These are phyloP conservation scores for Actinomucor elegans DNA, from an alignment of 371 early-diverging fungal species.

Conservation along the genomic window DNA sequence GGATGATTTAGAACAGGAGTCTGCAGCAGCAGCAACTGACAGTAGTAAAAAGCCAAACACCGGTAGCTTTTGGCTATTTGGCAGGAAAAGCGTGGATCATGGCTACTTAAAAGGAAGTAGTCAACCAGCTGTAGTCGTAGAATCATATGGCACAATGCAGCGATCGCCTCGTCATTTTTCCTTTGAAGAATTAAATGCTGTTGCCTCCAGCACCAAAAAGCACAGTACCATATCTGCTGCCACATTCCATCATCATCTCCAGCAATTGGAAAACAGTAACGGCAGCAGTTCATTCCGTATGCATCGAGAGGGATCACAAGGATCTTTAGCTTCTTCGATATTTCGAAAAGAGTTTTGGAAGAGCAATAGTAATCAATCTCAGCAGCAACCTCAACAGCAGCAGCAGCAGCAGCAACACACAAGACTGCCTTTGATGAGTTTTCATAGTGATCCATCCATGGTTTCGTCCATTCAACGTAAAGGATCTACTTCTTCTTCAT, in stretches of 20 bases:
- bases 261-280: not conserved
- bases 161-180: conserved; percentile 41
- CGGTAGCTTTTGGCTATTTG: conserved; percentile 44
- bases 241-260: too few relatives aligned
- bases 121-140: not conserved
- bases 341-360: conserved; percentile 46
- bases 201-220: not conserved
- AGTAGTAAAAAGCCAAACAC: conserved; percentile 7
- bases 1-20: conserved; percentile 20
- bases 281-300: not conserved
- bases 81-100: conserved; percentile 42
- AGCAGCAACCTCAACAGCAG: not conserved
- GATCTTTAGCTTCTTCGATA: conserved; percentile 20
- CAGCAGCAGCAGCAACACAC: not conserved
- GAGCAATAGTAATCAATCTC: not conserved
- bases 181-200: conserved; percentile 32
- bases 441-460: conserved; percentile 9
- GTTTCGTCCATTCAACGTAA: not conserved
- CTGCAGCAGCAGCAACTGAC: too few relatives aligned
- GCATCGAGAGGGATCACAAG: conserved; percentile 27
- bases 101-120: conserved; percentile 1
- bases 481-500: not conserved
- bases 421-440: conserved; percentile 2
- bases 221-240: not conserved
- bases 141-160: conserved; percentile 8